phyloP scores from a whole-genome alignment of 1,284 basidiomycete genomes.

The Pseudozyma sp. region DNA sequence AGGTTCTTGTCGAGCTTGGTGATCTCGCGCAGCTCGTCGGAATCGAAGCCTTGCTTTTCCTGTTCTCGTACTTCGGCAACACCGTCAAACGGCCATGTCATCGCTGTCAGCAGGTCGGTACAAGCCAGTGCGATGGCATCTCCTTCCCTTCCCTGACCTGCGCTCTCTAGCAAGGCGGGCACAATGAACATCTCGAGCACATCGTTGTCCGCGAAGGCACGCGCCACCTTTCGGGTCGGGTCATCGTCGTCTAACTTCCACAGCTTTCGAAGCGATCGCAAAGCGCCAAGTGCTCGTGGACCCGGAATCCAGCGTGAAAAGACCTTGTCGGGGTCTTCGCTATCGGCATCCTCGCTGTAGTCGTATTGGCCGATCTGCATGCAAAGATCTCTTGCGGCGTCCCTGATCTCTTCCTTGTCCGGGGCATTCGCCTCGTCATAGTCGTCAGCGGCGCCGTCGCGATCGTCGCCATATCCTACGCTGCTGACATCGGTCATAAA shows the following conservation, averaged over 20 bases:
- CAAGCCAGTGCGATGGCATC: conserved; percentile 65
- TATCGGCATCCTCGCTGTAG: conserved; percentile 43
- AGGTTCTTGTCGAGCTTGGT: conserved; percentile 53
- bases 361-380: conserved; percentile 66
- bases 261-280: conserved; percentile 64
- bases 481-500: conserved; percentile 42
- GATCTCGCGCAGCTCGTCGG: conserved; percentile 47
- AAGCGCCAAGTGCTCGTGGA: conserved; percentile 52
- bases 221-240: conserved; percentile 59
- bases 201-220: conserved; percentile 63
- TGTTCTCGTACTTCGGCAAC: conserved; percentile 61
- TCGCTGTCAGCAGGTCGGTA: conserved; percentile 66
- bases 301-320: conserved; percentile 64
- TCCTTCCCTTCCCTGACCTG: conserved; percentile 51
- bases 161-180: conserved; percentile 65
- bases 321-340: conserved; percentile 12
- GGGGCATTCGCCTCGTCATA: conserved; percentile 39
- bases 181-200: conserved; percentile 65
- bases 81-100: conserved; percentile 68
- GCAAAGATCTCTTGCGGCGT: conserved; percentile 59
- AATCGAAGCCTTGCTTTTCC: conserved; percentile 57
- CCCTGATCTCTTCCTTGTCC: conserved; percentile 50
- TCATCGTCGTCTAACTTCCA: conserved; percentile 67
- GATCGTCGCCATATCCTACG: conserved; percentile 26
- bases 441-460: conserved; percentile 6